Conservation (phyloP, 1,284 basidiomycete species). For the Pholiota adiposa region DNA sequence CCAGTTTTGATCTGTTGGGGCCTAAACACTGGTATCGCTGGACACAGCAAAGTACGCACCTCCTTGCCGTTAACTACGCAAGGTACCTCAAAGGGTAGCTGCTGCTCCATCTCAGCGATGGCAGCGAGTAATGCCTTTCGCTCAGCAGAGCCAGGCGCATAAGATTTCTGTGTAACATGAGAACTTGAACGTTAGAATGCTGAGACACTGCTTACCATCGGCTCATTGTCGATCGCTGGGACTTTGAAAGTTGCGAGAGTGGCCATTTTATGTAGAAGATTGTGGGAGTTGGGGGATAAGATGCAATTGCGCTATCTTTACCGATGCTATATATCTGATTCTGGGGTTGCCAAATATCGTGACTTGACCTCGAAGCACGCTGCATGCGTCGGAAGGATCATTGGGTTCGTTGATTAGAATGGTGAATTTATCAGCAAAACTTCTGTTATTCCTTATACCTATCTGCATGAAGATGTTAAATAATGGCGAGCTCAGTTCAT, state of each 20-base stretch:
- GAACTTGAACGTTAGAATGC: no score
- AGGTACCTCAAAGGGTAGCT: constrained; percentile 90
- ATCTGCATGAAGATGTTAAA: neutral
- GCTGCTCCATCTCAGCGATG: constrained; percentile 79
- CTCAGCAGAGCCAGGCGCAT: constrained; percentile 83
- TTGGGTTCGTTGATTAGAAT: neutral
- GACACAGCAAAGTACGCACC: constrained; percentile 49
- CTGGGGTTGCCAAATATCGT: neutral
- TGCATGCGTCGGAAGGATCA: constrained; percentile 10
- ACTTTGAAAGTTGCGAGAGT: constrained; percentile 82
- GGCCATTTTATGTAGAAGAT: constrained; percentile 41
- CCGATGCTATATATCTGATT: neutral
- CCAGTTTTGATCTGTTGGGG: constrained; percentile 78
- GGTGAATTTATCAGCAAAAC: neutral
- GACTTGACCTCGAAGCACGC: neutral
- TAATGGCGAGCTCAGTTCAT: no score
- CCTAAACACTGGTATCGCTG: neutral
- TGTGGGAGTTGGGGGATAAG: constrained; percentile 19
- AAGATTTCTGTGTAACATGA: constrained; percentile 49
- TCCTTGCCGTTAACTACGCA: constrained; percentile 91
- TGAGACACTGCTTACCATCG: constrained; percentile 69
- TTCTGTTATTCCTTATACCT: neutral
- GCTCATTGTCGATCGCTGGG: constrained; percentile 88
- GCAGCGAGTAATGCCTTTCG: constrained; percentile 79
- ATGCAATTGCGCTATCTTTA: constrained; percentile 2